Base-by-base conservation (phyloP, 1,139 yeast species). In the Trichomonascaceae sp. region DNA sequence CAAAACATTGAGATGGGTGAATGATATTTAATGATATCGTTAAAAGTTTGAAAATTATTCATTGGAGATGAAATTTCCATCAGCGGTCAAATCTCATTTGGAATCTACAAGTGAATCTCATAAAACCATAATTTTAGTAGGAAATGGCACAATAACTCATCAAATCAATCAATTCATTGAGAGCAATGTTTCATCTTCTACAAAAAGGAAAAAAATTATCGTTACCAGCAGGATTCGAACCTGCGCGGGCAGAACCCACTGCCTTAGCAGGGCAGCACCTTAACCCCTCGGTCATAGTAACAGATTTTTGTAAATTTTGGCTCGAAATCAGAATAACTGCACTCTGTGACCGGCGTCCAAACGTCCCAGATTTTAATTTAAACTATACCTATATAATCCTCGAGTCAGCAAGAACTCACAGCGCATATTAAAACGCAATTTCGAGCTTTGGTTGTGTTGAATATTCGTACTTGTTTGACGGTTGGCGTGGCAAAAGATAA, bases 201-300 rank as follows among this genome's bases (percentile, higher is more conserved):
- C n/a, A 12, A 9, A 9, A 13, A 9, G 54, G 61, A 62, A 68
- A 75, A 78, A 74, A 74, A 68, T 71, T 67, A 63, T 54, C 88
- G 88, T 83, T 81, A 83, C 86, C 81, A 85, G 82, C 88, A 83
- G 87, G 88, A 83, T 83, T 83, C 87, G 88, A 83, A 83, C 88
- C 87, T 83, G 87, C 87, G 88, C 83, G 81, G 85, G 87, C 79
- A 83, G 75, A 81, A 79, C 87, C 84, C 87, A 83, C 81, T 82
- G 82, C 87, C 87, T 83, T 81, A 82, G 87, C 86, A 82, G 87
- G 87, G 87, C 84, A 81, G 81, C 87, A 86, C 87, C 87, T 83
- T 83, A 83, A 83, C 87, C 87, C 82, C 87, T 83, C 87, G 87
- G 87, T 85, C 87, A 83, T 86, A 79, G 86, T 45, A 47, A 51